These are phyloP conservation scores for Chaetomium globosum DNA, from an alignment of 2,329 filamentous ascomycete species.

Conservation along the genomic window DNA sequence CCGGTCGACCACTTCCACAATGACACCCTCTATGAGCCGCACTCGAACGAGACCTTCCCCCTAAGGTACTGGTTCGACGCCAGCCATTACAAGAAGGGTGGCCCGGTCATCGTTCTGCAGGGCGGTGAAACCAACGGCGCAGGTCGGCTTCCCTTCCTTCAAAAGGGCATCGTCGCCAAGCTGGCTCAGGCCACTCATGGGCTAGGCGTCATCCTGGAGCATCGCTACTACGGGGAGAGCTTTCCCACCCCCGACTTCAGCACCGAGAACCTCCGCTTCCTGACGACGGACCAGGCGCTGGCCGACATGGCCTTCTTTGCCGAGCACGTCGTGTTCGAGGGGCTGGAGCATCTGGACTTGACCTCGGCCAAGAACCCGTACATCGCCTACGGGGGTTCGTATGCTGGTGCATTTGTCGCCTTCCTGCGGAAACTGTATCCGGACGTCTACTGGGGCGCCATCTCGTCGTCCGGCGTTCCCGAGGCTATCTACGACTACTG, in stretches of 20 bases:
- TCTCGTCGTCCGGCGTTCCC: constrained; percentile 79
- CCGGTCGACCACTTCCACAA: constrained; percentile 84
- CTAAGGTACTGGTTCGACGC: constrained; percentile 85
- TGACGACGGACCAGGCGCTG: constrained; percentile 80
- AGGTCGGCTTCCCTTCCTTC: constrained; percentile 68
- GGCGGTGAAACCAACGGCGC: constrained; percentile 69
- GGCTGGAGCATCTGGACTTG: constrained; percentile 67
- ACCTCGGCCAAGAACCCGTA: constrained; percentile 68
- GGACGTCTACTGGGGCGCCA: constrained; percentile 74
- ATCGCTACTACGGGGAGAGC: constrained; percentile 82
- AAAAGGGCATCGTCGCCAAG: constrained; percentile 75
- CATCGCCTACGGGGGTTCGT: constrained; percentile 81
- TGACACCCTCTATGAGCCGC: constrained; percentile 74
- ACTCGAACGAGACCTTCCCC: constrained; percentile 67
- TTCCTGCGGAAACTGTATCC: constrained; percentile 77
- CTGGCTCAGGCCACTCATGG: constrained; percentile 72
- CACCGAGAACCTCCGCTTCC: constrained; percentile 73
- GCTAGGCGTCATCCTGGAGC: constrained; percentile 79
- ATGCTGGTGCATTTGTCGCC: constrained; percentile 78
- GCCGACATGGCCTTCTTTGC: constrained; percentile 84
- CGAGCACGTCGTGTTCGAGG: constrained; percentile 68
- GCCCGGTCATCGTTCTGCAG: constrained; percentile 77
- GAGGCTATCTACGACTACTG: constrained; percentile 79
- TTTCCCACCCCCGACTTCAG: constrained; percentile 67
- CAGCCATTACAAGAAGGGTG: constrained; percentile 72